Percentiles rank a stretch among this genome's conserved stretches.
These are phyloP conservation scores for Pseudohyphozyma bogoriensis DNA, from an alignment of 768 basidiomycete species.

Conservation along the genomic window DNA sequence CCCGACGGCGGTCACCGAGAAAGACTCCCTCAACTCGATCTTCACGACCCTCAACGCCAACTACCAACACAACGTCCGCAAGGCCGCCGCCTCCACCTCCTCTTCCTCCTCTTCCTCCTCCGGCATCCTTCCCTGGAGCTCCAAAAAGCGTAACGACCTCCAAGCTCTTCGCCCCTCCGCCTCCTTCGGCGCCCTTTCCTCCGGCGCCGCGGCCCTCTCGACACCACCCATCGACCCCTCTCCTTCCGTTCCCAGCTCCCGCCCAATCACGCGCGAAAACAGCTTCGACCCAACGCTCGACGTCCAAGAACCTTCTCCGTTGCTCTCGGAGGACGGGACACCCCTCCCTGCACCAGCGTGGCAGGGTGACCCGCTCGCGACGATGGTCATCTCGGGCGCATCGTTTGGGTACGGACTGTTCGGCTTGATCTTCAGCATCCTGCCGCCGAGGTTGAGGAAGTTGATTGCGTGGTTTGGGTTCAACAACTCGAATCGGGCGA, in stretches of 20 bases:
- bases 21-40: conserved; percentile 17
- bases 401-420: conserved; percentile 6
- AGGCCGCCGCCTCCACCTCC: neutral
- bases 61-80: conserved; percentile 9
- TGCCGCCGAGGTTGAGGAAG: conserved; percentile 15
- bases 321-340: neutral
- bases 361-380: conserved; percentile 16
- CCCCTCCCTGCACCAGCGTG: conserved; percentile 12
- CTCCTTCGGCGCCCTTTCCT: conserved; percentile 6
- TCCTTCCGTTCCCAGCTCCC: neutral
- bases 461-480: conserved; percentile 22
- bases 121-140: conserved; percentile 14
- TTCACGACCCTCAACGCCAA: conserved; percentile 19
- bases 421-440: neutral
- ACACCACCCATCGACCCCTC: neutral
- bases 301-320: neutral
- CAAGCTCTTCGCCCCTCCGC: neutral
- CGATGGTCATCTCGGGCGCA: conserved; percentile 5
- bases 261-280: neutral
- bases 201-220: neutral
- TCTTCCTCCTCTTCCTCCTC: neutral
- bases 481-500: conserved; percentile 1
- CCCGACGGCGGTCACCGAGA: conserved; percentile 9
- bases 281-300: conserved; percentile 4
- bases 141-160: neutral